Conservation (phyloP, 2,329 filamentous ascomycete genomes). For the Eutypa lata region DNA sequence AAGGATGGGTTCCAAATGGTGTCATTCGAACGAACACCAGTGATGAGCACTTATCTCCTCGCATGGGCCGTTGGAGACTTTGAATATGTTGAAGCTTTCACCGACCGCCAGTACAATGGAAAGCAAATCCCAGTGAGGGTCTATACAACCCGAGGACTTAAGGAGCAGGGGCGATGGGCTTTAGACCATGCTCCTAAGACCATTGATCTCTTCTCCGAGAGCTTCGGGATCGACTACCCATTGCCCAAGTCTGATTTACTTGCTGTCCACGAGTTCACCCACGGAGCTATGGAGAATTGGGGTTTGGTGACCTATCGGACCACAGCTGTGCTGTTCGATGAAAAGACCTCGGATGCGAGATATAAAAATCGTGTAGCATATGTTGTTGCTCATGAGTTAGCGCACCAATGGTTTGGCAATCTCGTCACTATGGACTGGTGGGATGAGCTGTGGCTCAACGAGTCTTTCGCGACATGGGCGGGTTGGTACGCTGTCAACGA, state of each 20-base stretch:
- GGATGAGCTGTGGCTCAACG: constrained; percentile 91
- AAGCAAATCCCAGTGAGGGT: constrained; percentile 90
- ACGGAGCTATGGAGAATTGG: constrained; percentile 94
- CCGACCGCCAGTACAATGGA: constrained; percentile 84
- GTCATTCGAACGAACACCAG: constrained; percentile 76
- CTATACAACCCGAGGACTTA: constrained; percentile 92
- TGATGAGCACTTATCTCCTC: constrained; percentile 89
- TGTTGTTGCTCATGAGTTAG: constrained; percentile 95
- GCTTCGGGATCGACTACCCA: constrained; percentile 90
- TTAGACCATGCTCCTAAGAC: constrained; percentile 88
- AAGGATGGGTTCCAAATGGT: constrained; percentile 68
- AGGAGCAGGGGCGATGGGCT: constrained; percentile 86
- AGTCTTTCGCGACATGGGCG: constrained; percentile 97
- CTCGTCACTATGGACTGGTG: constrained; percentile 97
- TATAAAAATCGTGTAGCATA: constrained; percentile 96
- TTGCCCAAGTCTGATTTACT: constrained; percentile 88
- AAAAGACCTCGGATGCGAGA: constrained; percentile 81
- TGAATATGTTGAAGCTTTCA: constrained; percentile 91
- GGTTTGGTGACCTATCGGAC: constrained; percentile 94
- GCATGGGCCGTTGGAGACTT: constrained; percentile 97
- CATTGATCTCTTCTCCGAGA: constrained; percentile 94
- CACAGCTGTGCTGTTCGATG: constrained; percentile 93
- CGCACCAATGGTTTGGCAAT: constrained; percentile 95
- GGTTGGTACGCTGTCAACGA: constrained; percentile 91
- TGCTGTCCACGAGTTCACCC: constrained; percentile 87